Conservation (phyloP, 148 eudicot genomes). For the Talinum fruticosum region DNA sequence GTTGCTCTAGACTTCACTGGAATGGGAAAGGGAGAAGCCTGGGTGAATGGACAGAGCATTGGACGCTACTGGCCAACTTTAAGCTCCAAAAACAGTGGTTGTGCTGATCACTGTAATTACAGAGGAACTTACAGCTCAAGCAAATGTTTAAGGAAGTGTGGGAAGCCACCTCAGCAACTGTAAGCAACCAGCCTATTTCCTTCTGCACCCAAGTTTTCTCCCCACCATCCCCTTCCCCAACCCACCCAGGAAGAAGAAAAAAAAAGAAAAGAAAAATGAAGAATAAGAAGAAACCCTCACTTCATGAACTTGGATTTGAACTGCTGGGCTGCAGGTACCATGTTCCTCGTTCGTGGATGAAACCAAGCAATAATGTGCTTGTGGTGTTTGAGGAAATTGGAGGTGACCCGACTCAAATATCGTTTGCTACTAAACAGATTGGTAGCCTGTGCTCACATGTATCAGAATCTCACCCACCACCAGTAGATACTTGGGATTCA, state of each 20-base stretch:
- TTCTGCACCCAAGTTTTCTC: background rate
- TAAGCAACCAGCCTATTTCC: conserved; percentile 34
- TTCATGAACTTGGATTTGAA: background rate
- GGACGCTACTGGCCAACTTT: conserved; percentile 92
- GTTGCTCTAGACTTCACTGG: conserved; percentile 79
- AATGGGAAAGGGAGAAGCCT: conserved; percentile 94
- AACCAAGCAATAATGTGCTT: conserved; percentile 55
- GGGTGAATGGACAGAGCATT: conserved; percentile 93
- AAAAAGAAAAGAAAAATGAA: background rate
- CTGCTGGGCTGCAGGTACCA: conserved; percentile 58
- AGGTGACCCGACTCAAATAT: conserved; percentile 75
- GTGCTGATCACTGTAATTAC: conserved; percentile 63
- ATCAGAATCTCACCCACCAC: conserved; percentile 75
- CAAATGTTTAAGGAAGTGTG: conserved; percentile 80
- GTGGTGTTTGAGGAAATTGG: conserved; percentile 87
- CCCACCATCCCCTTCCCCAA: background rate
- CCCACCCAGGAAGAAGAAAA: background rate
- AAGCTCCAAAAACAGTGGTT: conserved; percentile 45
- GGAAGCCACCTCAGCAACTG: conserved; percentile 80
- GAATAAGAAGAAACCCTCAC: no score
- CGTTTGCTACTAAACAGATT: conserved; percentile 57
- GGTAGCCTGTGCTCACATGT: conserved; percentile 70
- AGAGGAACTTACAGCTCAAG: conserved; percentile 45
- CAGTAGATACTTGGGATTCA: conserved; percentile 61
- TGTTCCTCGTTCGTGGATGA: conserved; percentile 85